phyloP scores from a whole-genome alignment of 139 green algal species.

The Closterium sp. region DNA sequence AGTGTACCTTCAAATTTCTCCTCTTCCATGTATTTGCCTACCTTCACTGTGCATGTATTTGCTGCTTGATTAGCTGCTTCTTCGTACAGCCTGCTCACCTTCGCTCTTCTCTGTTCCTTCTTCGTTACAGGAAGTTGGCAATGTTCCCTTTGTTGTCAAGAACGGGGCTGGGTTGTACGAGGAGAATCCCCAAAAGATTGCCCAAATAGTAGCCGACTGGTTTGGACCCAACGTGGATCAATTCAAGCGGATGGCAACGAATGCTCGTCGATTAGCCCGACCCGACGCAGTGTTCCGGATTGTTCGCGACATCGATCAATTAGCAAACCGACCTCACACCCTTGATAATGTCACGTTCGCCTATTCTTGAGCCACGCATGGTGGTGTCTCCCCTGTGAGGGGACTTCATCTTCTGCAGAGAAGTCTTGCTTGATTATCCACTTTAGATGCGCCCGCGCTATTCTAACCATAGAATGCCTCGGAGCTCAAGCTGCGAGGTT shows the following conservation, averaged over 20 bases:
- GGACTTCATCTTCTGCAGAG: neutral
- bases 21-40: neutral
- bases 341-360: neutral
- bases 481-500: neutral
- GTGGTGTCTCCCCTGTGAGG: neutral
- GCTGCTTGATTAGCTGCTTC: neutral
- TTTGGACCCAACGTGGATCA: slow-evolving; percentile 50
- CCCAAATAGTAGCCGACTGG: slow-evolving; percentile 57
- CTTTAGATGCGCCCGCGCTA: neutral
- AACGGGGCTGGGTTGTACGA: slow-evolving; percentile 74
- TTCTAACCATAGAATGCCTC: neutral
- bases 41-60: neutral
- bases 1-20: neutral
- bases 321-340: neutral
- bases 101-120: neutral
- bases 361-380: neutral
- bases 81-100: neutral
- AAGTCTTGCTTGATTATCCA: neutral
- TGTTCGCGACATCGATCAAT: slow-evolving; percentile 33
- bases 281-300: slow-evolving; percentile 55
- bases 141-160: slow-evolving; percentile 92
- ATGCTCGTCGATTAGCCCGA: slow-evolving; percentile 34
- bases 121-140: slow-evolving; percentile 85
- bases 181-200: slow-evolving; percentile 70
- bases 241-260: slow-evolving; percentile 42